Conservation (phyloP, 163 green algal species). For the Chlamydomonas reinhardtii region DNA sequence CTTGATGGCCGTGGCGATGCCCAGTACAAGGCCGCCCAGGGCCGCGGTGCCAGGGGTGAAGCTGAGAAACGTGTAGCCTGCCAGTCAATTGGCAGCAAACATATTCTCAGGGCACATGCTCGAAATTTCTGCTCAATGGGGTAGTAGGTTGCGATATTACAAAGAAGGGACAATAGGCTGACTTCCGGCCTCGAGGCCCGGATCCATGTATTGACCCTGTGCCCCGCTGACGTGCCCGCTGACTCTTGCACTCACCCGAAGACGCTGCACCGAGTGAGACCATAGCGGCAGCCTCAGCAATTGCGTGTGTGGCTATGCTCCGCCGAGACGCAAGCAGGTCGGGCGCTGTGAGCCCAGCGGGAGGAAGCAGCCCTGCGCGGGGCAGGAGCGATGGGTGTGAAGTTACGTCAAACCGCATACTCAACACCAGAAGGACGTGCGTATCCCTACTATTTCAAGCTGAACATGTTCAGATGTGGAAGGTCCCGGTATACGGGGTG, state of each 20-base stretch:
- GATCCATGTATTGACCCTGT: too few relatives aligned
- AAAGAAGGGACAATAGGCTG: too few relatives aligned
- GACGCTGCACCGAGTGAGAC: not conserved
- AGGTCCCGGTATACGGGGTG: too few relatives aligned
- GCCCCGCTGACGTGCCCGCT: too few relatives aligned
- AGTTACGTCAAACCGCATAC: too few relatives aligned
- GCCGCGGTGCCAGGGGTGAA: constrained; percentile 66
- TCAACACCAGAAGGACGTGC: too few relatives aligned
- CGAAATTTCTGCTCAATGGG: not conserved
- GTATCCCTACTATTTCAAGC: too few relatives aligned
- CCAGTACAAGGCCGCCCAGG: constrained; percentile 65
- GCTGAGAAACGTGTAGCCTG: constrained; percentile 2
- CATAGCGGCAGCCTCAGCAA: not conserved
- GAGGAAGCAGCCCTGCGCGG: too few relatives aligned
- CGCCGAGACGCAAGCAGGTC: not conserved
- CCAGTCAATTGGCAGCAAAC: not conserved
- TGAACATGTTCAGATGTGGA: too few relatives aligned
- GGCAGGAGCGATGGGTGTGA: too few relatives aligned
- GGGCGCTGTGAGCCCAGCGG: too few relatives aligned
- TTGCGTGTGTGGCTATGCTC: not conserved
- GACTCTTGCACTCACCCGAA: too few relatives aligned
- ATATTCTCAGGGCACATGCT: not conserved
- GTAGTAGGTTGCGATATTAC: not conserved
- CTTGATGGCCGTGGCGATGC: constrained; percentile 59
- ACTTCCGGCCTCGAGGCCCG: not conserved